These are phyloP conservation scores for Brassica carinata DNA, from an alignment of 345 rosid species.

Conservation along the genomic window DNA sequence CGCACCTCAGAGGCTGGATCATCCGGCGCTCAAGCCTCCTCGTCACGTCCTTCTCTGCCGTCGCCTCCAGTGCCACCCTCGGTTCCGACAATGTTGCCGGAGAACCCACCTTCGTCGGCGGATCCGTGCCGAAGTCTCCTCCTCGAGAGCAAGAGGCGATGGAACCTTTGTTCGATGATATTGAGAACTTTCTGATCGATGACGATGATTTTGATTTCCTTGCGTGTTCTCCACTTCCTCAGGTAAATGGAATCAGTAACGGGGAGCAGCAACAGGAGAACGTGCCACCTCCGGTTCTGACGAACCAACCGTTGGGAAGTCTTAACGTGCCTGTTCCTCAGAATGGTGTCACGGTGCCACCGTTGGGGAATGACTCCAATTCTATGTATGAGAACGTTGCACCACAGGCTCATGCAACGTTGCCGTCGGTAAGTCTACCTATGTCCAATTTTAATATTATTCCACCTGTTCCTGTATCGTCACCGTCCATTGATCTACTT, in stretches of 20 bases:
- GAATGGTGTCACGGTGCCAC: not conserved
- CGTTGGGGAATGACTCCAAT: too few relatives aligned
- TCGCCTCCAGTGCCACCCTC: not conserved
- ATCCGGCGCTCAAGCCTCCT: not conserved
- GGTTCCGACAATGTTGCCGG: too few relatives aligned
- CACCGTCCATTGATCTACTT: not conserved
- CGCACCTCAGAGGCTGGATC: too few relatives aligned
- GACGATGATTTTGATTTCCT: slow-evolving; percentile 41
- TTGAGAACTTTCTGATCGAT: slow-evolving; percentile 28
- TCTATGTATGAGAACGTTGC: too few relatives aligned
- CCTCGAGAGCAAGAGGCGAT: slow-evolving; percentile 39
- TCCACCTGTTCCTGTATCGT: not conserved
- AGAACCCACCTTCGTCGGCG: too few relatives aligned
- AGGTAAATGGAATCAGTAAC: slow-evolving; percentile 45
- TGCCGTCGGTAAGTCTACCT: too few relatives aligned
- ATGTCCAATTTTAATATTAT: too few relatives aligned
- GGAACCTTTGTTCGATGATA: slow-evolving; percentile 49
- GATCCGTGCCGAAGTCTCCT: too few relatives aligned
- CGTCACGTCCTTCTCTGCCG: not conserved
- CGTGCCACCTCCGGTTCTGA: not conserved
- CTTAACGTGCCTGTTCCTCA: slow-evolving; percentile 56
- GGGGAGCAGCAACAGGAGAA: not conserved
- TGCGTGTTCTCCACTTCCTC: slow-evolving; percentile 48
- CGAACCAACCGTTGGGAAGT: slow-evolving; percentile 44
- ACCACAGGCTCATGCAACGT: too few relatives aligned